Base-by-base conservation (phyloP, 306 rosid species). In the Ochetophila trinervis region DNA sequence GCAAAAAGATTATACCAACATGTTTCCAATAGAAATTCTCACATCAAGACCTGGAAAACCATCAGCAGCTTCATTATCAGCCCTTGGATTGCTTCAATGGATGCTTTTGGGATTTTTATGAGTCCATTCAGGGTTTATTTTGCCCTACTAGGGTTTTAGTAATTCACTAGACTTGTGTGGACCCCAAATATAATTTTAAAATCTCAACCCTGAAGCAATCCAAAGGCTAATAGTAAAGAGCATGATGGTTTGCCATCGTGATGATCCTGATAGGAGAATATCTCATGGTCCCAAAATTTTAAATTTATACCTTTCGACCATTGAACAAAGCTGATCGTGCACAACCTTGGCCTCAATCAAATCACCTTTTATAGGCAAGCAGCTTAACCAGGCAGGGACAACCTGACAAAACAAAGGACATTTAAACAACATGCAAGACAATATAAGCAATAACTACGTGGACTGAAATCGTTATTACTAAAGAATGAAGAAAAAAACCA, bases 311-410 rank as follows among this genome's bases (percentile, higher is more conserved):
- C 92, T 86, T 72, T 84, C 92, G 45, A 84, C 87, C 92, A 86
- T 86, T 57, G 92, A 76, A 70, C 87, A 86, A 24, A 86, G 85
- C 71, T 79, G 87, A 51, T 84, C 92, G 17, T 86, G 92, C 58
- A 84, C 92, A 79, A 77, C 87, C 69, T 79, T 83, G 47, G 92
- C 89, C 74, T 86, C 92, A 35, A 86, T 77, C 71, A 86, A 79
- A 74, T 86, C 92, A 66, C 89, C 92, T 72, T 86, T 86, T 53
- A 86, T 72, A 5, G 92, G 92, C 77, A 86, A 84, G 74, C 87
- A 86, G 75, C 73, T 68, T 61, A 86, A 63, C 92, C 92, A 86
- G 23, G 88, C 89, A n/a, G 92, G 92, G 66, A 86, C 78, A 44
- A 84, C 74, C 92, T 86, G 82, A 67, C 50, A 66, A 55, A 69